Conservation (phyloP, 768 basidiomycete genomes). For the Phlebiopsis flavidoalba region DNA sequence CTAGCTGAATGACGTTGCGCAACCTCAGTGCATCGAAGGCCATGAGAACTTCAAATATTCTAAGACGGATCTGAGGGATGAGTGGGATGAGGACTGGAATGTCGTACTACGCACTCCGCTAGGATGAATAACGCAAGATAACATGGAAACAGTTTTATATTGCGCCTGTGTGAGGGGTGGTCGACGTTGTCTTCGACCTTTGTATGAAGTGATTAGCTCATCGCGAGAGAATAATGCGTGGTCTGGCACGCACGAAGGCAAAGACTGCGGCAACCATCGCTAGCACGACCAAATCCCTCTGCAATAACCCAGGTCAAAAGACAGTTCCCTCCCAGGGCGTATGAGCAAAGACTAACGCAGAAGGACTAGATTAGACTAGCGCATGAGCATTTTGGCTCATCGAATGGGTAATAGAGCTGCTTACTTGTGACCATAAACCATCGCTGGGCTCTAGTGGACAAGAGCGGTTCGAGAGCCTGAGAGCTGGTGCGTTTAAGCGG, state of each 20-base stretch:
- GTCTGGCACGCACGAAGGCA: conserved; percentile 40
- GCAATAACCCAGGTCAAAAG: conserved; percentile 1
- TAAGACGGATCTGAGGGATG: conserved; percentile 24
- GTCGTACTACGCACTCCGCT: conserved; percentile 58
- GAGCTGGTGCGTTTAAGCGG: conserved; percentile 5
- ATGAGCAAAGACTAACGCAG: too few species aligned
- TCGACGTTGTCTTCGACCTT: conserved; percentile 47
- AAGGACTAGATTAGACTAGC: conserved; percentile 36
- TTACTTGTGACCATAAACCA: conserved; percentile 69
- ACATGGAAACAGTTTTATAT: conserved; percentile 79
- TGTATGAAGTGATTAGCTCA: background rate
- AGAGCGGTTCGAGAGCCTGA: conserved; percentile 65
- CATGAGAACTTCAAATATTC: conserved; percentile 76
- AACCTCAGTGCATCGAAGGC: conserved; percentile 77
- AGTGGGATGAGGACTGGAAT: background rate
- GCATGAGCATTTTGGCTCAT: conserved; percentile 41
- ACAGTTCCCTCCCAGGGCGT: too few species aligned
- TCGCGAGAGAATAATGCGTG: background rate
- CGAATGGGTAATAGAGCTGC: conserved; percentile 19
- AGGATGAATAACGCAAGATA: conserved; percentile 81
- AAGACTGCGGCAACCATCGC: conserved; percentile 73
- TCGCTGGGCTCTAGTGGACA: conserved; percentile 68
- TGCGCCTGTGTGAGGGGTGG: conserved; percentile 29
- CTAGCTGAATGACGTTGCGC: conserved; percentile 74
- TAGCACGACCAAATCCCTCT: conserved; percentile 76